Conservation (phyloP, 2,329 filamentous ascomycete species). For the Ceratocystiopsis brevicomis region DNA sequence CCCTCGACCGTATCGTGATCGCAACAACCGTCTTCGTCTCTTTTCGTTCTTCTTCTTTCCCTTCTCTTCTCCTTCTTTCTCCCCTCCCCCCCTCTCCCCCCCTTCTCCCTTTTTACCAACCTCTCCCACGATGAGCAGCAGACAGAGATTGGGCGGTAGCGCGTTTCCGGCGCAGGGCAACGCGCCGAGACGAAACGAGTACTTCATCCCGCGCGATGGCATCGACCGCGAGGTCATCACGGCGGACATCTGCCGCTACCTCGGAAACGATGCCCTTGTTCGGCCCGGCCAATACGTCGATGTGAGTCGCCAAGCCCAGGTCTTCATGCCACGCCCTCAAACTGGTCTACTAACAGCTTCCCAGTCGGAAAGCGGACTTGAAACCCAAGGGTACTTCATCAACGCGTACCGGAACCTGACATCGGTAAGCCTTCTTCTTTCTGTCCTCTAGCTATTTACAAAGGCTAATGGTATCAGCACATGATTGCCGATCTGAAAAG, state of each 20-base stretch:
- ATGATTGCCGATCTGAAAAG: constrained; percentile 46
- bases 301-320: constrained; percentile 28
- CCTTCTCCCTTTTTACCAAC: background rate
- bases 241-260: constrained; percentile 66
- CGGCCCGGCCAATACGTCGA: constrained; percentile 50
- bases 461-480: constrained; percentile 22
- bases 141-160: no score
- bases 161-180: background rate
- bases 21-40: background rate
- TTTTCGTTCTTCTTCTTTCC: constrained; percentile 11
- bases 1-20: constrained; percentile 9
- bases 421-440: constrained; percentile 34
- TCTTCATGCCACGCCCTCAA: constrained; percentile 1
- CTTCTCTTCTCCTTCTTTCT: constrained; percentile 9
- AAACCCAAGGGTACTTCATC: constrained; percentile 56
- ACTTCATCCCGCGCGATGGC: constrained; percentile 62
- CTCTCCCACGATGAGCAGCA: no score
- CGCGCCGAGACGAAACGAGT: constrained; percentile 45
- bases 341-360: no score
- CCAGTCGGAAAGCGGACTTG: constrained; percentile 34
- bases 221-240: constrained; percentile 74
- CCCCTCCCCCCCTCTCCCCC: background rate
- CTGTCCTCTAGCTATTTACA: background rate
- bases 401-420: constrained; percentile 64
- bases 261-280: constrained; percentile 66